These are phyloP conservation scores for Phylloporus sp. DNA, from an alignment of 768 basidiomycete species.

Conservation along the genomic window DNA sequence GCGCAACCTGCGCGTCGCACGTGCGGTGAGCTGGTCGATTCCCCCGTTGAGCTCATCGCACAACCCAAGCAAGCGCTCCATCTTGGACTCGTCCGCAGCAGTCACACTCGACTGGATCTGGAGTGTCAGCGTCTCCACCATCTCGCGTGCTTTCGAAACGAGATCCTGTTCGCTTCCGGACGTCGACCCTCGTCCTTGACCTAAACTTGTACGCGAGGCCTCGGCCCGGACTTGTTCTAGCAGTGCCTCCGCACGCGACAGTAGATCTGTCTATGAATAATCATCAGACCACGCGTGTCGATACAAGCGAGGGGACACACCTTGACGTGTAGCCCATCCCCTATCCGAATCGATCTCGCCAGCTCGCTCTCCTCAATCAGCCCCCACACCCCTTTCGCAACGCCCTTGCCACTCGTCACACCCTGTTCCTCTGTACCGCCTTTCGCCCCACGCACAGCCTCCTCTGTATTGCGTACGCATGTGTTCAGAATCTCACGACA, in stretches of 20 bases:
- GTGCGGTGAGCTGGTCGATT: constrained; percentile 46
- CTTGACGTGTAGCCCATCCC: constrained; percentile 36
- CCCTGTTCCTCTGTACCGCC: constrained; percentile 1
- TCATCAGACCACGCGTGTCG: not conserved
- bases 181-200: not conserved
- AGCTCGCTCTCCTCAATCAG: constrained; percentile 85
- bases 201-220: not conserved
- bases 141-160: constrained; percentile 46
- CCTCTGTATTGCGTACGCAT: constrained; percentile 92
- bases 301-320: constrained; percentile 37
- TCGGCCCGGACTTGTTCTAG: constrained; percentile 15
- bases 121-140: constrained; percentile 48
- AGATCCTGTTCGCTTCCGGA: constrained; percentile 32
- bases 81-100: constrained; percentile 47
- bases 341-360: constrained; percentile 61
- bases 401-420: constrained; percentile 44
- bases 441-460: constrained; percentile 49
- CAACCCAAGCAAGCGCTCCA: constrained; percentile 65
- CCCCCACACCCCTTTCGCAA: constrained; percentile 72
- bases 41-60: constrained; percentile 67
- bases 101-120: constrained; percentile 47
- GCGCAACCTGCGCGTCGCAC: constrained; percentile 37
- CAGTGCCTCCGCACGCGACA: constrained; percentile 39
- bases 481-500: constrained; percentile 86
- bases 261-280: constrained; percentile 5